Evolutionary conservation across 768 basidiomycete species (phyloP).

Genomic region (Boletellus emodensis): DNA sequence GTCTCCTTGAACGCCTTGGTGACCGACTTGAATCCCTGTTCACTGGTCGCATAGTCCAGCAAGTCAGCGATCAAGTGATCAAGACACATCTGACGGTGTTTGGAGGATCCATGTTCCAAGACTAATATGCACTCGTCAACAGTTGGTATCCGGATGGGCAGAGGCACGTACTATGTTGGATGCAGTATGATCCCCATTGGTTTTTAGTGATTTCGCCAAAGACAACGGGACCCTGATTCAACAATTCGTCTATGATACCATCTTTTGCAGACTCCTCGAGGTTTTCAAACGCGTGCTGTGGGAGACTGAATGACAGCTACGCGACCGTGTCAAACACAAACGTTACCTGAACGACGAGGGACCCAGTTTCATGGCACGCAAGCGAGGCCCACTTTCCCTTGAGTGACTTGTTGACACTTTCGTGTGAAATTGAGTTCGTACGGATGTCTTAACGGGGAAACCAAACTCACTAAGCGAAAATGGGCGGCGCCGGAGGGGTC

Average conservation of each 20-base stretch:
- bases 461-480: slow-evolving; percentile 71
- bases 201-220: slow-evolving; percentile 80
- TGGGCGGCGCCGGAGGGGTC: slow-evolving; percentile 83
- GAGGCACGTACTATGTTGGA: slow-evolving; percentile 68
- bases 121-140: slow-evolving; percentile 40
- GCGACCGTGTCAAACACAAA: neutral
- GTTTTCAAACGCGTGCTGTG: slow-evolving; percentile 80
- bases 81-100: slow-evolving; percentile 72
- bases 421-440: slow-evolving; percentile 2
- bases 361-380: slow-evolving; percentile 88
- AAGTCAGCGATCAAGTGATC: slow-evolving; percentile 74
- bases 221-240: slow-evolving; percentile 62
- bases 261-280: slow-evolving; percentile 80
- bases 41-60: slow-evolving; percentile 73
- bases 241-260: slow-evolving; percentile 78
- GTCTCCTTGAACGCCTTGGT: slow-evolving; percentile 86
- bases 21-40: slow-evolving; percentile 85
- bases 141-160: neutral
- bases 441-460: neutral
- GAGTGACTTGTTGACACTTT: slow-evolving; percentile 80
- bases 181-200: slow-evolving; percentile 87
- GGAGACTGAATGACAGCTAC: slow-evolving; percentile 10
- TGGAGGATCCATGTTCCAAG: slow-evolving; percentile 77
- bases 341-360: slow-evolving; percentile 77
- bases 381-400: slow-evolving; percentile 87